A percentile compares a stretch with the other conserved stretches of the same genome.
Evolutionary conservation across 331 rosid species (phyloP).

Genomic region (Cydonia oblonga): DNA sequence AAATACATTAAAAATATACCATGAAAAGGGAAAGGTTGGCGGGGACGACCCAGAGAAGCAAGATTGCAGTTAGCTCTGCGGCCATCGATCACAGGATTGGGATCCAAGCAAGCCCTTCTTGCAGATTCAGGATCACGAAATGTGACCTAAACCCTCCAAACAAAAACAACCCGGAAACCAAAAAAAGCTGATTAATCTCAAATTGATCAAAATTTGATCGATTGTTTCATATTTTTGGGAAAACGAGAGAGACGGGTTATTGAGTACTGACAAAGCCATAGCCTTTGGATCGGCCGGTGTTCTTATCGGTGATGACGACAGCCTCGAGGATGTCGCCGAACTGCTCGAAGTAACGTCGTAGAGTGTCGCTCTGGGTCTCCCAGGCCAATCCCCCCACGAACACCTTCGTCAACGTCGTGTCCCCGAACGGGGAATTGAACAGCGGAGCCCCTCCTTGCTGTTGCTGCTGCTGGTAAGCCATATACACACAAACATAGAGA

Average conservation of each 20-base stretch:
- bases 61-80: conserved; percentile 21
- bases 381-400: conserved; percentile 22
- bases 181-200: neutral
- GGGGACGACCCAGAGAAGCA: conserved; percentile 14
- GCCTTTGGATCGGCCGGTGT: conserved; percentile 18
- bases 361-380: conserved; percentile 17
- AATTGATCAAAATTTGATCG: neutral
- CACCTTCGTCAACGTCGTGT: conserved; percentile 22
- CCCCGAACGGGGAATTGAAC: conserved; percentile 14
- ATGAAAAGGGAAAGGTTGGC: neutral
- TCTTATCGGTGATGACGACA: conserved; percentile 20
- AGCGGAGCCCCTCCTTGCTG: conserved; percentile 1
- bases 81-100: conserved; percentile 18
- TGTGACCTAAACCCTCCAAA: conserved; percentile 11
- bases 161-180: neutral
- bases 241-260: neutral
- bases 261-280: conserved; percentile 17
- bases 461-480: conserved; percentile 15
- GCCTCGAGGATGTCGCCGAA: conserved; percentile 20
- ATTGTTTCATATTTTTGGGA: neutral
- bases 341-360: conserved; percentile 18
- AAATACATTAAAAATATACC: neutral
- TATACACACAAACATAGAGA: neutral
- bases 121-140: conserved; percentile 14
- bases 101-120: conserved; percentile 13